Conservation (phyloP, 2,329 filamentous ascomycete genomes). For the Elsinoe necatrix region DNA sequence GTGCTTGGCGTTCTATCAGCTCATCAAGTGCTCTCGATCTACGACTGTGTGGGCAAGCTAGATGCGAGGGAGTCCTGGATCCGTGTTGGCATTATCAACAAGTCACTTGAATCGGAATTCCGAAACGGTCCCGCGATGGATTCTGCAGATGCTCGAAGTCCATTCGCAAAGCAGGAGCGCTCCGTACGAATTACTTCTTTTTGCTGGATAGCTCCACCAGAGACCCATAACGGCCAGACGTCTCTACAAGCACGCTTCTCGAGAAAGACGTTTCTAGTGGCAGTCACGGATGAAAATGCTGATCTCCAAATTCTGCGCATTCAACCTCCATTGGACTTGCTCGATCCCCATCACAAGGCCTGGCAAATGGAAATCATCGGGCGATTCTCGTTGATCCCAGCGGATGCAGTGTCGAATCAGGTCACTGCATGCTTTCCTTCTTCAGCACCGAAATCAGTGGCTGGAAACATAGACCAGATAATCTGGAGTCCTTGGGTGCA, state of each 20-base stretch:
- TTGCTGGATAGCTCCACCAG: constrained; percentile 3
- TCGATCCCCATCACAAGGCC: constrained; percentile 1
- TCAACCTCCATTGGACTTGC: constrained; percentile 31
- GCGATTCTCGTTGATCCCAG: neutral
- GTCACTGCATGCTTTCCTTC: constrained; percentile 1
- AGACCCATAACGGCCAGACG: neutral
- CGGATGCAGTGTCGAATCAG: too few species aligned
- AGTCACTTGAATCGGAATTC: constrained; percentile 30
- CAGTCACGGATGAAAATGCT: constrained; percentile 36
- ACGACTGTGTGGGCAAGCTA: constrained; percentile 41
- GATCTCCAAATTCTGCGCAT: constrained; percentile 33
- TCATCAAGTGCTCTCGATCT: constrained; percentile 49
- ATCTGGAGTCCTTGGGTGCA: constrained; percentile 35
- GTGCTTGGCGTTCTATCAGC: constrained; percentile 49
- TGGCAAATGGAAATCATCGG: constrained; percentile 18
- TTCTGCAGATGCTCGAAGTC: neutral
- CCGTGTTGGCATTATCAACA: constrained; percentile 46
- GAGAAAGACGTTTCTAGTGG: constrained; percentile 32
- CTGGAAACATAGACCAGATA: constrained; percentile 26
- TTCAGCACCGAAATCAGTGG: neutral
- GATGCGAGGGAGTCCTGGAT: constrained; percentile 41
- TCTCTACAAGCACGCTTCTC: neutral
- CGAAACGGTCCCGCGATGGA: neutral
- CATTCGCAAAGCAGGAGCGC: neutral
- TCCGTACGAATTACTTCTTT: neutral